These are phyloP conservation scores for Nothophoma quercina DNA, from an alignment of 2,329 filamentous ascomycete genomes.

Conservation along the genomic window DNA sequence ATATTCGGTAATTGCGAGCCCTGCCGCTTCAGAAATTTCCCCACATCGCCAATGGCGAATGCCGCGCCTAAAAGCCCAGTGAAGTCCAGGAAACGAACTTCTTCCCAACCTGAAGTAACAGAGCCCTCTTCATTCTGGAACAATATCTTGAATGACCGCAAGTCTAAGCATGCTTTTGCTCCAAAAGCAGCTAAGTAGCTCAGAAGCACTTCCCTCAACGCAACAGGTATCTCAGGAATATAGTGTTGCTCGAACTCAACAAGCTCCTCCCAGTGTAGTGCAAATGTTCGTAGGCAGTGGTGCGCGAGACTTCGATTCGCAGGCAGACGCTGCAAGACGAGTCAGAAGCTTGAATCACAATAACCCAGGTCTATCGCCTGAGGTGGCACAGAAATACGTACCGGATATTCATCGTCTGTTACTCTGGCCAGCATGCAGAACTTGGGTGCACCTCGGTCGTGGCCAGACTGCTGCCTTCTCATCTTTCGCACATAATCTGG, in stretches of 20 bases:
- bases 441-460: slow-evolving; percentile 10
- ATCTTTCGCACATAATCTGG: slow-evolving; percentile 26
- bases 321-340: slow-evolving; percentile 40
- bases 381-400: slow-evolving; percentile 17
- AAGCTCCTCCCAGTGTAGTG: slow-evolving; percentile 64
- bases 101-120: slow-evolving; percentile 50
- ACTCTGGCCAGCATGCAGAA: slow-evolving; percentile 36
- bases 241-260: slow-evolving; percentile 64
- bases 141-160: slow-evolving; percentile 59
- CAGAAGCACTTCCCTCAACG: slow-evolving; percentile 61
- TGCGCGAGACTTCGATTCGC: slow-evolving; percentile 56
- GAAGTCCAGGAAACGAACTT: slow-evolving; percentile 61
- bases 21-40: slow-evolving; percentile 51
- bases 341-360: slow-evolving; percentile 21
- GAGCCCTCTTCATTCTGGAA: slow-evolving; percentile 52
- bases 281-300: slow-evolving; percentile 61
- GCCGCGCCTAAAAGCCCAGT: slow-evolving; percentile 58
- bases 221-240: slow-evolving; percentile 59
- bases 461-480: slow-evolving; percentile 24
- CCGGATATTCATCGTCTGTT: slow-evolving; percentile 38
- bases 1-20: slow-evolving; percentile 20
- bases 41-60: slow-evolving; percentile 59
- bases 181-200: slow-evolving; percentile 64
- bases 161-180: slow-evolving; percentile 49
- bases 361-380: neutral